Percentiles rank a stretch among this genome's conserved stretches.
Conservation (phyloP, 2,329 filamentous ascomycete genomes). For the Paecilomyces fulvus region DNA sequence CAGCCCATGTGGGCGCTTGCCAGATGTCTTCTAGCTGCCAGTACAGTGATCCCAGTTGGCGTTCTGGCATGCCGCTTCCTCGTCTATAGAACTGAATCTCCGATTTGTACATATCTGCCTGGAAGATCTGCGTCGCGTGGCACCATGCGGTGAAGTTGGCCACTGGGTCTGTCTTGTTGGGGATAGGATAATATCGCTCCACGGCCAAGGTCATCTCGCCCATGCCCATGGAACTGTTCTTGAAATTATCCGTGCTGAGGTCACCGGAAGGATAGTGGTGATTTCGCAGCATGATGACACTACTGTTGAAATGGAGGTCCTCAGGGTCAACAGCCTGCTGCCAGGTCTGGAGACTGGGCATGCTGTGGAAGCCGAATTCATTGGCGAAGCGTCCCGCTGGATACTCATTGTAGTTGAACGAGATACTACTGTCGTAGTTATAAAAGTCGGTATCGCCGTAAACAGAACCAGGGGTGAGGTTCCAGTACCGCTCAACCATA, state of each 20-base stretch:
- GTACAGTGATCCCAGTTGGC: slow-evolving; percentile 53
- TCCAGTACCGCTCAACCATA: slow-evolving; percentile 50
- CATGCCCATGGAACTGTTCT: slow-evolving; percentile 26
- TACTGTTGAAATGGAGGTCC: slow-evolving; percentile 51
- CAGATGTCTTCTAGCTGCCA: slow-evolving; percentile 61
- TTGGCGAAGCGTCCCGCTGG: slow-evolving; percentile 54
- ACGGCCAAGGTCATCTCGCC: slow-evolving; percentile 53
- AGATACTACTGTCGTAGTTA: slow-evolving; percentile 45
- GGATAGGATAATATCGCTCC: slow-evolving; percentile 48
- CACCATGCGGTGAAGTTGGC: slow-evolving; percentile 57
- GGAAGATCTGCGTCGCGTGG: slow-evolving; percentile 55
- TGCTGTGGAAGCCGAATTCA: slow-evolving; percentile 56
- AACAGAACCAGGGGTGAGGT: slow-evolving; percentile 43
- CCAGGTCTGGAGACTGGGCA: slow-evolving; percentile 55
- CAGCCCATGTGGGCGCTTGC: slow-evolving; percentile 57
- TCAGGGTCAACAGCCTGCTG: slow-evolving; percentile 42
- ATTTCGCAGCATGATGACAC: slow-evolving; percentile 47
- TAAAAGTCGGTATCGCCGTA: slow-evolving; percentile 57
- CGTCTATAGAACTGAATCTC: slow-evolving; percentile 56
- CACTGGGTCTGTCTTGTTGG: slow-evolving; percentile 43
- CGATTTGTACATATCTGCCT: slow-evolving; percentile 53
- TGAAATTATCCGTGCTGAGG: slow-evolving; percentile 39
- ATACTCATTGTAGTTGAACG: slow-evolving; percentile 49
- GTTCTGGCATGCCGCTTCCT: slow-evolving; percentile 49
- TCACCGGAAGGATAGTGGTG: slow-evolving; percentile 50